Conservation (phyloP, 164 flowering plant genomes). For the Aristolochia contorta region DNA sequence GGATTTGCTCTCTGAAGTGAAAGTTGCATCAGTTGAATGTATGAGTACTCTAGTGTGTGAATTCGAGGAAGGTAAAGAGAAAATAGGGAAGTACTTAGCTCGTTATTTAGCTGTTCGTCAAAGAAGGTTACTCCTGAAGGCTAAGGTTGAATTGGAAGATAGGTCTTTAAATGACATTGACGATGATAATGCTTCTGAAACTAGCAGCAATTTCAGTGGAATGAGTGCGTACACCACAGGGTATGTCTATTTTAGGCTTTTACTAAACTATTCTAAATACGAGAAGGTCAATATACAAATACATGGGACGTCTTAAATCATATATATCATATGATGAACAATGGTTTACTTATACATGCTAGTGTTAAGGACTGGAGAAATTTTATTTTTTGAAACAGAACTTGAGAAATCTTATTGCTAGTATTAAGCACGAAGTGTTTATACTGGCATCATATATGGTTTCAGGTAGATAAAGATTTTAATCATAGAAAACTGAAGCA, state of each 20-base stretch:
- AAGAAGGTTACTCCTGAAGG: slow-evolving; percentile 80
- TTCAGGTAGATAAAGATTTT: too few species aligned
- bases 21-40: slow-evolving; percentile 65
- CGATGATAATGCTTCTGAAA: slow-evolving; percentile 82
- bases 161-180: slow-evolving; percentile 43
- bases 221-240: slow-evolving; percentile 96
- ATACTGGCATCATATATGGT: too few species aligned
- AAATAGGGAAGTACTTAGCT: slow-evolving; percentile 83
- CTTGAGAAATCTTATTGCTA: too few species aligned
- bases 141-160: slow-evolving; percentile 66
- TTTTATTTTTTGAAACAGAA: too few species aligned
- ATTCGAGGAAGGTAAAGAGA: slow-evolving; percentile 75
- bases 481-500: too few species aligned
- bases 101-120: slow-evolving; percentile 94
- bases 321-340: too few species aligned
- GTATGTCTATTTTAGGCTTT: slow-evolving; percentile 27
- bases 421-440: too few species aligned
- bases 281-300: too few species aligned
- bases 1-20: slow-evolving; percentile 49
- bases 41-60: slow-evolving; percentile 47
- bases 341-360: too few species aligned
- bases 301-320: too few species aligned
- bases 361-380: too few species aligned
- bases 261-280: too few species aligned
- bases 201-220: slow-evolving; percentile 87